Conservation (phyloP, 495 filamentous ascomycete species). For the Lasiosphaeria ovina region DNA sequence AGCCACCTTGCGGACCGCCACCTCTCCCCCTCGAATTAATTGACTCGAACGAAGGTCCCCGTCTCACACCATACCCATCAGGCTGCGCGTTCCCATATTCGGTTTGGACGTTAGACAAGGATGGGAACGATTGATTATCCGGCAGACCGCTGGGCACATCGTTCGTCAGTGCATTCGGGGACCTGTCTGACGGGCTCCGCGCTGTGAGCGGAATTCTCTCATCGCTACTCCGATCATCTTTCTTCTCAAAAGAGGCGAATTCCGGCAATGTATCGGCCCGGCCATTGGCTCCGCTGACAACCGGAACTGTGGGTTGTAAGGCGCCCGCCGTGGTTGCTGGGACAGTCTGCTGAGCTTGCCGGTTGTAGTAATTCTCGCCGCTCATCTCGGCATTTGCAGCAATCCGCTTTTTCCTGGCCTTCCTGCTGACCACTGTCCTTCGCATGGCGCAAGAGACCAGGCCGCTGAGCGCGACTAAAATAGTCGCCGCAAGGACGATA, state of each 20-base stretch:
- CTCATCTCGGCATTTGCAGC: conserved; percentile 94
- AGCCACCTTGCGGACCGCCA: conserved; percentile 50
- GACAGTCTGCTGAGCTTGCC: conserved; percentile 55
- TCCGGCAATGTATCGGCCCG: conserved; percentile 61
- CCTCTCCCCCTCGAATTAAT: conserved; percentile 55
- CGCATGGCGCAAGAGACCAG: conserved; percentile 97
- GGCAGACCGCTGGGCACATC: conserved; percentile 37
- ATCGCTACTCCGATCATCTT: conserved; percentile 61
- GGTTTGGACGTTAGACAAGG: conserved; percentile 35
- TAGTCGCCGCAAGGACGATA: conserved; percentile 87
- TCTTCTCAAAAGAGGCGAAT: conserved; percentile 78
- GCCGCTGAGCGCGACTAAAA: conserved; percentile 77
- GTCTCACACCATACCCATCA: conserved; percentile 50
- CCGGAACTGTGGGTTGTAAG: conserved; percentile 53
- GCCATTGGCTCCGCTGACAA: conserved; percentile 50
- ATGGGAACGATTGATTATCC: conserved; percentile 28
- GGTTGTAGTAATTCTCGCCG: conserved; percentile 84
- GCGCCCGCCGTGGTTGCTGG: conserved; percentile 39
- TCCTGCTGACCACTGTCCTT: conserved; percentile 85
- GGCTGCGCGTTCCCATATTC: conserved; percentile 63
- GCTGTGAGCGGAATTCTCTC: conserved; percentile 82
- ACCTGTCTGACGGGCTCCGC: conserved; percentile 53
- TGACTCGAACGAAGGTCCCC: conserved; percentile 60
- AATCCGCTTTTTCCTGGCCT: conserved; percentile 87
- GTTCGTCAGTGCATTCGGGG: conserved; percentile 35